Evolutionary conservation across 768 basidiomycete genomes (phyloP), one percentile per base, ranked within the genome.

Genomic region (Serendipita indica): DNA sequence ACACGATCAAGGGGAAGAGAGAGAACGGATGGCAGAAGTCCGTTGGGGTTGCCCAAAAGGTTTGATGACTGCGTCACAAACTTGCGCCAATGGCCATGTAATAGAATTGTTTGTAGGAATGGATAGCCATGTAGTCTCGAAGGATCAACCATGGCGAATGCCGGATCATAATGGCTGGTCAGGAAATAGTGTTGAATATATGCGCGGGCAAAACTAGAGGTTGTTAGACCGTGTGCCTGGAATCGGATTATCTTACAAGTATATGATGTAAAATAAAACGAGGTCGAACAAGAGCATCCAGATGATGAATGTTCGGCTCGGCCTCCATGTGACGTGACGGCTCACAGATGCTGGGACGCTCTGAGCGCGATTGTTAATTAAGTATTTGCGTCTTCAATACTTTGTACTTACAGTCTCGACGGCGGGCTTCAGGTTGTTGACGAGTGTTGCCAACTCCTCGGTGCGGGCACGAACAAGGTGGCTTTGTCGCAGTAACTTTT

Each of bases 81-180:
- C 18, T 43, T 43, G 41, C 10, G n/a, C 49, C 22, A 54, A 54
- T 10, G 35, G n/a, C 10, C 35, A 54, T 18, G 49, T 7, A 54
- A 7, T 54, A 28, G 30, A 28, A 30, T 10, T n/a, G n/a, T 18
- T 27, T 54, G 49, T 28, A 54, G 49, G 25, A 54, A 54, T 3
- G 49, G 22, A 54, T 25, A n/a, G 7, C 49, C 22, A 54, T 54
- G 32, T 20, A 54, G 20, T 16, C 22, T 25, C 4, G 30, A 3
- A n/a, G 49, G 49, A 33, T 54, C 49, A 16, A 30, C 30, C 25
- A 18, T 54, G 10, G 49, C 49, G 25, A 54, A 54, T 18, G n/a
- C n/a, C n/a, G 49, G 49, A 27, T 54, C 49, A 33, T 54, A 54
- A 33, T 54, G 32, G 25, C 49, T 54, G 20, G 49, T 54, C n/a